Base-by-base conservation (phyloP, 352 stramenopile genomes). In the Phytophthora nicotianae region DNA sequence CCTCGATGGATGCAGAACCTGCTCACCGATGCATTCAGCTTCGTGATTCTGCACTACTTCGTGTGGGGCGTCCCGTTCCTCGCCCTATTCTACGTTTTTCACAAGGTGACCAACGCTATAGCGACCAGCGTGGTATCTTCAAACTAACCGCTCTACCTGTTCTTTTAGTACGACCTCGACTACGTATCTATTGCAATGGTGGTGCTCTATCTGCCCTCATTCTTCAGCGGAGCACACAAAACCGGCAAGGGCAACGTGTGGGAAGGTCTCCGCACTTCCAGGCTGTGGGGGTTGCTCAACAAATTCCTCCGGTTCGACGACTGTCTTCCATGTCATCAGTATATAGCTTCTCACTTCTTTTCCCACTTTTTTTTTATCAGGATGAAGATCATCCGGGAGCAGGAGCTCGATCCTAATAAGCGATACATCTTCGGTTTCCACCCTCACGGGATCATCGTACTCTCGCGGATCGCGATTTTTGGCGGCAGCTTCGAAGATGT, bases 341-440 rank as follows among this genome's bases (percentile, higher is more conserved):
- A n/a, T n/a, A n/a, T n/a, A n/a, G n/a, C n/a, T n/a, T n/a, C n/a
- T n/a, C n/a, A n/a, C n/a, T n/a, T n/a, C n/a, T n/a, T n/a, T n/a
- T n/a, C n/a, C n/a, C n/a, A n/a, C n/a, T n/a, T n/a, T n/a, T n/a
- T n/a, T n/a, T n/a, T n/a, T n/a, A n/a, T n/a, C 21, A 76, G 69
- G 2, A 35, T 75, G 9, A 75, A 73, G 43, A 63, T 82, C 42
- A 68, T 79, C 21, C 73, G 73, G 9, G 70, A 82, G 35, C 70
- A 77, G 40, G 62, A 62, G 33, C 70, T 79, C 14, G 67, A 81
- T 45, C n/a, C 55, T 17, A 65, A 26, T 14, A 81, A 87, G 58
- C 57, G 48, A 14, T 75, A 83, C 61, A 69, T 86, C 32, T 86
- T 86, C 53, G 70, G 65, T 3, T 86, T 75, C 41, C 77, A 86